phyloP scores from a whole-genome alignment of 768 basidiomycete genomes.

The Lanmaoa pseudosensibilis region DNA sequence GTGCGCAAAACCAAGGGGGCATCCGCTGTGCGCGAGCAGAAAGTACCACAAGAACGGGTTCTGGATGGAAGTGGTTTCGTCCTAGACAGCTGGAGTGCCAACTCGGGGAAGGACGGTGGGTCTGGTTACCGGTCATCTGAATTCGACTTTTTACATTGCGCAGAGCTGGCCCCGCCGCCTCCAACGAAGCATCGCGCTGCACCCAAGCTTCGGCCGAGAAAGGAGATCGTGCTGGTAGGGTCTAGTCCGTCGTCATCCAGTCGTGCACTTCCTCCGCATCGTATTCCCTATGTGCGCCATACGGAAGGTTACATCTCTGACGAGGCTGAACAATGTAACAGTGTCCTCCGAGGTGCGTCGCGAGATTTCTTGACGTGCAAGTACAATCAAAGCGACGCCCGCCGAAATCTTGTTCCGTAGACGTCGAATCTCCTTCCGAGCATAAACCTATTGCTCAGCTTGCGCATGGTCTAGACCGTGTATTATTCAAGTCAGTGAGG shows the following conservation, averaged over 20 bases:
- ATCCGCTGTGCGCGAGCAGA: not conserved
- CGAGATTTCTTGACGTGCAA: not conserved
- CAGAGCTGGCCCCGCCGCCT: slow-evolving; percentile 19
- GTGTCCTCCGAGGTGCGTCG: slow-evolving; percentile 20
- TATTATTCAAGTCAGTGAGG: slow-evolving; percentile 68
- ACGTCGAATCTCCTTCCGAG: slow-evolving; percentile 42
- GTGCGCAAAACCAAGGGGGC: slow-evolving; percentile 1
- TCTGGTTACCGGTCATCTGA: not conserved
- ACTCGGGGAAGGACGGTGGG: slow-evolving; percentile 31
- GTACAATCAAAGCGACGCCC: not conserved
- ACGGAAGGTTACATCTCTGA: slow-evolving; percentile 27
- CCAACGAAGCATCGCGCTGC: not conserved
- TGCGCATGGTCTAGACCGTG: slow-evolving; percentile 64
- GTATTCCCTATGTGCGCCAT: slow-evolving; percentile 27
- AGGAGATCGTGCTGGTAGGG: not conserved
- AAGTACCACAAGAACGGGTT: not conserved
- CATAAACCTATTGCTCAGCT: slow-evolving; percentile 62
- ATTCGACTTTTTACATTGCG: not conserved
- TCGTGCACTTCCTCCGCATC: slow-evolving; percentile 23
- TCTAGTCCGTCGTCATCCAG: slow-evolving; percentile 4
- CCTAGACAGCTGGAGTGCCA: slow-evolving; percentile 7
- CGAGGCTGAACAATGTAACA: not conserved
- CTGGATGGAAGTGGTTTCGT: slow-evolving; percentile 5
- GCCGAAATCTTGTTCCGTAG: too few species aligned
- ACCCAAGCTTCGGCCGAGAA: slow-evolving; percentile 4